Evolutionary conservation across 176 grass and related monocot genomes (phyloP), one percentile per base, ranked within the genome.

Genomic region (Bolboschoenus planiculmis): DNA sequence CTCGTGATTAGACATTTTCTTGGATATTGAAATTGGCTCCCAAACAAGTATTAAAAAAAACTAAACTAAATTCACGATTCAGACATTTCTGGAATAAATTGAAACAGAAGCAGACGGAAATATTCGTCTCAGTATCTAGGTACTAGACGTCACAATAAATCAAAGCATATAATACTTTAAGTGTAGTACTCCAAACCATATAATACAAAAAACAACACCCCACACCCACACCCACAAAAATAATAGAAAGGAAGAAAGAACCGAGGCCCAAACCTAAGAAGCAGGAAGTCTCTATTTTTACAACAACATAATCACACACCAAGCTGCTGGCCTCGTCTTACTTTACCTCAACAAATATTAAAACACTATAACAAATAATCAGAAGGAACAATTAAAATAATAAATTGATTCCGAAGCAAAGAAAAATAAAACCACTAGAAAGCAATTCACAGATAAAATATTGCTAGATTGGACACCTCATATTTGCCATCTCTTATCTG

Each of bases 401-500:
- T 58, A 66, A 82, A 66, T 82, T 42, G 55, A 81, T 62, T 64
- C 37, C 4, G 14, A 82, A 31, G 37, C 36, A 64, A 42, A 66
- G 14, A 43, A 82, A 82, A 29, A 47, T 4, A 15, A 81, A 57
- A 63, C 15, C 59, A 82, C 37, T 82, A 57, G 15, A 57, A 75
- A 55, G 58, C n/a, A 56, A 86, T 80, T 78, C 43, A 68, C 64
- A 48, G 27, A 87, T 51, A 33, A 10, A 34, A n/a, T 27, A 53
- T 51, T 33, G 39, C 40, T 61, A 54, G 35, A 72, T 68, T 75
- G 20, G 51, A 53, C 64, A 10, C 56, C 77, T 97, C 87, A 97
- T 81, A 92, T 92, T 74, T 94, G 85, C 95, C 95, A 97, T 81
- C 87, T 92, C 84, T 82, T 94, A 79, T 97, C 95, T 97, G 90